A percentile compares a stretch with the other conserved stretches of the same genome.
Conservation (phyloP, 2,329 filamentous ascomycete genomes). For the Penicillium sp. region DNA sequence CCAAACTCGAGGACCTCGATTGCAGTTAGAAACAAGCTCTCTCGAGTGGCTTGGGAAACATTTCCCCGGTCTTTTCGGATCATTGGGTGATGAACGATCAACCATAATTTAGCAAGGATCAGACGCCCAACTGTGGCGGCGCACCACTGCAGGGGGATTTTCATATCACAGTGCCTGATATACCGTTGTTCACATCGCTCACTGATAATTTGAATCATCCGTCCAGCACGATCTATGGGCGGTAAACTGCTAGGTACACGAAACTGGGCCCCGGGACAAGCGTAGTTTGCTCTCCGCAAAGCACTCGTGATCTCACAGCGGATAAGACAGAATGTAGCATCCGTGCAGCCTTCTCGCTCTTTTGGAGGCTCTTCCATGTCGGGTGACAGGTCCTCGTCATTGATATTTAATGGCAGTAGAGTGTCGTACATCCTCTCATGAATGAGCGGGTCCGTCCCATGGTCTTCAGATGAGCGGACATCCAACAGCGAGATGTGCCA, state of each 20-base stretch:
- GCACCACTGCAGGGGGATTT: constrained; percentile 56
- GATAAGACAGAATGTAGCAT: constrained; percentile 46
- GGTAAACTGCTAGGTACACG: constrained; percentile 11
- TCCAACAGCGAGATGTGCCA: constrained; percentile 45
- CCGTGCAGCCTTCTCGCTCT: constrained; percentile 46
- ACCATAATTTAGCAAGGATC: constrained; percentile 68
- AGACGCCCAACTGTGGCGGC: constrained; percentile 60
- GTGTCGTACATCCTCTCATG: constrained; percentile 41
- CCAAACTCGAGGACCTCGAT: constrained; percentile 68
- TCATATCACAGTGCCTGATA: constrained; percentile 45
- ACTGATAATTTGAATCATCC: constrained; percentile 46
- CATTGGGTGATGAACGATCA: constrained; percentile 67
- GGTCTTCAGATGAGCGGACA: constrained; percentile 43
- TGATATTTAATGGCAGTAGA: constrained; percentile 44
- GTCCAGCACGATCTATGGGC: constrained; percentile 32
- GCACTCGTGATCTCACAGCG: constrained; percentile 46
- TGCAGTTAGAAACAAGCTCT: constrained; percentile 62
- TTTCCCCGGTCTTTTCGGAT: constrained; percentile 51
- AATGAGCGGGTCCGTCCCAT: constrained; percentile 41
- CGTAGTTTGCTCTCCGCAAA: constrained; percentile 34
- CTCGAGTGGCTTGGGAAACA: constrained; percentile 54
- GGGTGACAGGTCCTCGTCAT: constrained; percentile 45
- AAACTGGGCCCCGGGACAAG: constrained; percentile 25
- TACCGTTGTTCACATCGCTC: constrained; percentile 50
- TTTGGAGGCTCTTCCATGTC: constrained; percentile 42